Evolutionary conservation across 805 yeast genomes (phyloP), one percentile per base, ranked within the genome.

Genomic region (Cyberlindnera xishuangbannaensis): DNA sequence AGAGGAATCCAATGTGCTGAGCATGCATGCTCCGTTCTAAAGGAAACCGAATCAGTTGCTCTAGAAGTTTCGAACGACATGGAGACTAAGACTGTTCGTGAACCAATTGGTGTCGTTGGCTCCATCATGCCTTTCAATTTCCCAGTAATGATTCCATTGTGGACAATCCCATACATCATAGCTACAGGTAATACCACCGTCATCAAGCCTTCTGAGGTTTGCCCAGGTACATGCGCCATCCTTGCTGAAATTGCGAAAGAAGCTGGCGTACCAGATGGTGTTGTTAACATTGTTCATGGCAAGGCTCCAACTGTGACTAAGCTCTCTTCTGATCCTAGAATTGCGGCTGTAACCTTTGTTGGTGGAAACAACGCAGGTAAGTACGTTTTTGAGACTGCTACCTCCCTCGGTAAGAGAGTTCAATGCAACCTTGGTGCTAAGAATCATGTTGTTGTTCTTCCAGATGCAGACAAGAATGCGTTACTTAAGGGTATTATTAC

Each of bases 1-100:
- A 67, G 90, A 41, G 90, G 90, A 19, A 68, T 81, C 36, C 88
- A 81, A 59, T 87, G 83, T 34, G 87, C 87, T 14, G 88, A 81
- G 64, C 78, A 82, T 36, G 81, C 86, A 15, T 75, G 83, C 51
- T 69, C 69, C 34, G 70, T 79, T 37, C 71, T 83, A 42, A 64
- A 72, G 54, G 85, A 79, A 54, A 65, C 78, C 43, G 70, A 73
- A 54, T 83, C 83, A 19, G 65, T 66, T 34, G 64, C 73, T 25
- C 64, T 81, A 42, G 86, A 78, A 55, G 84, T 81, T 16, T 70
- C 85, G 28, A 58, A 65, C 17, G 81, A 78, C 48, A 80, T 81
- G 85, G 85, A 79, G 61, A 78, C 88, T 28, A 74, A 77, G 49
- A 77, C 78, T 75, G 43, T 56, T 51, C 71, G 87, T 47, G 81